Evolutionary conservation across 2,329 filamentous ascomycete species (phyloP).

Genomic region (Aspergillus proliferans): DNA sequence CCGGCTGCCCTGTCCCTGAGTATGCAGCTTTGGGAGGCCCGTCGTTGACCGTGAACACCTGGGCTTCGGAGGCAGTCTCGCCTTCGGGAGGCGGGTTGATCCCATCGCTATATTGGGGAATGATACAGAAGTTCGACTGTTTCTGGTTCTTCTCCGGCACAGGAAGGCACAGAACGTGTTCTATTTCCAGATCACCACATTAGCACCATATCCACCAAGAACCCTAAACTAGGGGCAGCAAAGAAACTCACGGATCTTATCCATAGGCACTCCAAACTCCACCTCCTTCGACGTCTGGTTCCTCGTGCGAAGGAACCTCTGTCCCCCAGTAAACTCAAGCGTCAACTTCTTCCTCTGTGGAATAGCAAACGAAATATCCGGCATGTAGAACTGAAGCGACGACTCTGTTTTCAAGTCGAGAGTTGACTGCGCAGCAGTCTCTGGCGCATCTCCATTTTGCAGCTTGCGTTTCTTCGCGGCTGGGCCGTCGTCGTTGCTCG

Average conservation of each 20-base stretch:
- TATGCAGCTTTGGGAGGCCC: slow-evolving; percentile 43
- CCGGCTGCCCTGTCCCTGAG: slow-evolving; percentile 37
- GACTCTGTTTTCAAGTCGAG: slow-evolving; percentile 27
- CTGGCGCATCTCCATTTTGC: slow-evolving; percentile 30
- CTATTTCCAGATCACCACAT: slow-evolving; percentile 19
- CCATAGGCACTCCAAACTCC: slow-evolving; percentile 48
- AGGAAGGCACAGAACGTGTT: slow-evolving; percentile 56
- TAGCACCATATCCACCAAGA: slow-evolving; percentile 5
- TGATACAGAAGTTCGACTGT: slow-evolving; percentile 57
- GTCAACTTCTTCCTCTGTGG: slow-evolving; percentile 60
- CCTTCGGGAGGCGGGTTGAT: slow-evolving; percentile 41
- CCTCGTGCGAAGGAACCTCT: slow-evolving; percentile 42
- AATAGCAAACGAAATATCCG: slow-evolving; percentile 56
- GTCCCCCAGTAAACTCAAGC: slow-evolving; percentile 48
- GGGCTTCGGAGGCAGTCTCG: slow-evolving; percentile 44
- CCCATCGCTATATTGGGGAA: slow-evolving; percentile 49
- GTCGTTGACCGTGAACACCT: slow-evolving; percentile 57
- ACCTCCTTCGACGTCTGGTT: slow-evolving; percentile 47
- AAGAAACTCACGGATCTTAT: slow-evolving; percentile 40
- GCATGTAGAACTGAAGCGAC: slow-evolving; percentile 40
- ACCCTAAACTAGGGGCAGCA: neutral
- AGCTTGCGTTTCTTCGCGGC: slow-evolving; percentile 47
- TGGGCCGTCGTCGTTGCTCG: slow-evolving; percentile 23
- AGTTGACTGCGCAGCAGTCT: slow-evolving; percentile 20
- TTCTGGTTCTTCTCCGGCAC: slow-evolving; percentile 59